These are phyloP conservation scores for Megacollybia marginata DNA, from an alignment of 768 basidiomycete species.

Conservation along the genomic window DNA sequence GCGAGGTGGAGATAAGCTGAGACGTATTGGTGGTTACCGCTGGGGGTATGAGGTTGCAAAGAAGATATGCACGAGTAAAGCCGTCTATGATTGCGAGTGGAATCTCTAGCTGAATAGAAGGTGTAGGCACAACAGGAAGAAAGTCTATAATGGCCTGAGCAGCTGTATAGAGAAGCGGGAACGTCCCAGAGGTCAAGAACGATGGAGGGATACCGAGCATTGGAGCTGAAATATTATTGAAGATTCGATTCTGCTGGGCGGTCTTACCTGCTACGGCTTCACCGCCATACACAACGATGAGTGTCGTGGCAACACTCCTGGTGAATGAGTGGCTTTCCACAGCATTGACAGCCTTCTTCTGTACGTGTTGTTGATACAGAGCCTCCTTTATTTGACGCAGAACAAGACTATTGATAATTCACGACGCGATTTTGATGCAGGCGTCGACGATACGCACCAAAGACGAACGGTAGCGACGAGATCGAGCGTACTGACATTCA, in stretches of 20 bases:
- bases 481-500: conserved; percentile 56
- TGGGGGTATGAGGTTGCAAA: conserved; percentile 74
- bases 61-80: conserved; percentile 68
- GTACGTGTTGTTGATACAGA: conserved; percentile 34
- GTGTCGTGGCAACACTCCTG: conserved; percentile 47
- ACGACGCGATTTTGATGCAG: too few species aligned
- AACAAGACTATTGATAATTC: conserved; percentile 23
- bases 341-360: conserved; percentile 25
- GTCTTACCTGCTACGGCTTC: conserved; percentile 58
- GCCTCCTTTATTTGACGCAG: conserved; percentile 61
- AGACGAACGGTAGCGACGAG: conserved; percentile 61
- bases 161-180: conserved; percentile 53
- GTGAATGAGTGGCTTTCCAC: conserved; percentile 50
- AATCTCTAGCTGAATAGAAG: conserved; percentile 54
- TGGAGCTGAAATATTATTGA: conserved; percentile 35
- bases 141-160: conserved; percentile 55
- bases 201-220: conserved; percentile 63
- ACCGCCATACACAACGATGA: conserved; percentile 74
- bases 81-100: conserved; percentile 72
- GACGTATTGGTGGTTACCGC: conserved; percentile 48
- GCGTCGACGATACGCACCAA: conserved; percentile 27
- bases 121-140: conserved; percentile 48
- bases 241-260: neutral
- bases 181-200: conserved; percentile 69
- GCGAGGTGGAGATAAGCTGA: conserved; percentile 49